phyloP scores from a whole-genome alignment of 139 green algal species.

The Micractinium sp. region DNA sequence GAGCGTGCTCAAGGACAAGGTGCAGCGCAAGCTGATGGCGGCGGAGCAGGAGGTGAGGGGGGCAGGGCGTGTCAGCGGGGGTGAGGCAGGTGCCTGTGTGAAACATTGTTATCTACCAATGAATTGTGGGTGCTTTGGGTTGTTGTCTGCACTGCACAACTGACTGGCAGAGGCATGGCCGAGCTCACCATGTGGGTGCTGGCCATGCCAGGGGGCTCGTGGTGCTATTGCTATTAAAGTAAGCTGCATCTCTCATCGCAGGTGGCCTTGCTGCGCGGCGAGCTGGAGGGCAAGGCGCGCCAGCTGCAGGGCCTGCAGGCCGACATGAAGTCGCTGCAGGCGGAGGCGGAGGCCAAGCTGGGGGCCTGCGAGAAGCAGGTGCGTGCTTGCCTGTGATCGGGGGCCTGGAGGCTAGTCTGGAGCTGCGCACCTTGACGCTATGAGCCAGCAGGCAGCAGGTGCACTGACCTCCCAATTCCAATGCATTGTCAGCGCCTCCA shows the following conservation, averaged over 20 bases:
- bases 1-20: slow-evolving; percentile 15
- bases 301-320: slow-evolving; percentile 19
- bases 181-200: too few species aligned
- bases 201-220: too few species aligned
- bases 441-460: background rate
- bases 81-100: too few species aligned
- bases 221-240: background rate
- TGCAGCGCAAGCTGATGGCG: slow-evolving; percentile 19
- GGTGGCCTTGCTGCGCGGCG: slow-evolving; percentile 7
- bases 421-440: background rate
- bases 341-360: slow-evolving; percentile 29
- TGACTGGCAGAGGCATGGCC: too few species aligned
- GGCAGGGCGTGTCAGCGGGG: too few species aligned
- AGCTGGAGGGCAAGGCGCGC: slow-evolving; percentile 26
- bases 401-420: background rate
- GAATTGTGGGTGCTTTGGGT: too few species aligned
- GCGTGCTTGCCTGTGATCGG: too few species aligned
- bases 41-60: slow-evolving; percentile 25
- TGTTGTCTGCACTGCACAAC: too few species aligned
- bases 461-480: background rate
- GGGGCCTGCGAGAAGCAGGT: slow-evolving; percentile 6
- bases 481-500: too few species aligned
- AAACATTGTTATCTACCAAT: background rate
- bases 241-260: background rate
- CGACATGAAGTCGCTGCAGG: slow-evolving; percentile 24